phyloP scores from a whole-genome alignment of 2,329 filamentous ascomycete species.

The Arthrobotrys entomopaga region DNA sequence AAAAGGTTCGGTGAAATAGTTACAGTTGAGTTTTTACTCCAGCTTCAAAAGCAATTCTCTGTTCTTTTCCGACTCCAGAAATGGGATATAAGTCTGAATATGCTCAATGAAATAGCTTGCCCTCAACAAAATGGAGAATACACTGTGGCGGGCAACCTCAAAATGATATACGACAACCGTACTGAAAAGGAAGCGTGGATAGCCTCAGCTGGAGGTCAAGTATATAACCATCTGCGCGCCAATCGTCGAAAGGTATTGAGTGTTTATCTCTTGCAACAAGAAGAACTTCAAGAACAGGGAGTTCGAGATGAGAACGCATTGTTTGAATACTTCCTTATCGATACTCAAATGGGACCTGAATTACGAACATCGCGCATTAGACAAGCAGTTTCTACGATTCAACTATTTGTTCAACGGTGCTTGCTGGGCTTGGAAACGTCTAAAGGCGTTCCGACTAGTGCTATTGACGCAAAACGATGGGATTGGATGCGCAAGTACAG shows the following conservation, averaged over 20 bases:
- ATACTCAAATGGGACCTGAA: conserved; percentile 60
- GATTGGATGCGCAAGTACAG: conserved; percentile 59
- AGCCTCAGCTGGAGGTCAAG: background rate
- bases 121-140: background rate
- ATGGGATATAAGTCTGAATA: conserved; percentile 13
- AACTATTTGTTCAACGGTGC: conserved; percentile 60
- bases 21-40: background rate
- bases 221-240: conserved; percentile 8
- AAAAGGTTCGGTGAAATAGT: background rate
- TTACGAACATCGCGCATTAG: conserved; percentile 60
- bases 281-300: background rate
- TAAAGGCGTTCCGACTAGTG: background rate
- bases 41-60: background rate
- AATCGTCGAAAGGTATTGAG: conserved; percentile 7
- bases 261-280: background rate
- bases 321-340: conserved; percentile 61
- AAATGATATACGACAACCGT: background rate
- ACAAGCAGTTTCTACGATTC: conserved; percentile 60
- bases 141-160: background rate
- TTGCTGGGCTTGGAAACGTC: conserved; percentile 57
- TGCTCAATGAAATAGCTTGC: background rate
- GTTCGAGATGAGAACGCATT: conserved; percentile 49
- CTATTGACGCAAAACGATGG: conserved; percentile 56
- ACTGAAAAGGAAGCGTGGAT: conserved; percentile 11
- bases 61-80: background rate